Base-by-base conservation (phyloP, 805 yeast species). In the Saturnispora dispora region DNA sequence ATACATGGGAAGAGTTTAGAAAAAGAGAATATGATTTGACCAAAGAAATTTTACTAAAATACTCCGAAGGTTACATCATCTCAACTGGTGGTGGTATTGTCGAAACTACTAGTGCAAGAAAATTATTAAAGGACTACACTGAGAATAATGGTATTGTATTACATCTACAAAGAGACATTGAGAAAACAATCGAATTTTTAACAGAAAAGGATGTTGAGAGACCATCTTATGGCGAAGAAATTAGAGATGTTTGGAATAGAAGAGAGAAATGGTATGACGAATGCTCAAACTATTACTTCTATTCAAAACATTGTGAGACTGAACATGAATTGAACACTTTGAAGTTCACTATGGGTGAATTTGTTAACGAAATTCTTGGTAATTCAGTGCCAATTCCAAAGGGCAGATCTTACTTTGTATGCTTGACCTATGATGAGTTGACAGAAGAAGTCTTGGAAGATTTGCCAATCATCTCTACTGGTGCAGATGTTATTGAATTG, bases 61-160 rank as follows among this genome's bases (percentile, higher is more conserved):
- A 66, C 55, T 51, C 68, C 5, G 61, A 60, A 18, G 84, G 84
- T 5, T 73, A 81, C 60, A 85, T 91, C 22, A 76, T 91, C 50
- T 87, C 98, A 0, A 87, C 96, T 47, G 99, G 99, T 33, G 99
- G 99, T 43, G 99, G 99, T 9, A 74, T 93, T 54, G 95, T 93
- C 27, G 98, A 91, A 68, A 76, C 76, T 39, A 74, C 74, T 7
- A 76, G 66, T n/a, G 81, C 95, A 4, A 78, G 97, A 59, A 73
- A 73, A 10, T 57, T 79, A 7, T 72, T 93, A 64, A 75, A 81
- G 58, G 63, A 72, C 7, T 85, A 81, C 64, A 60, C 69, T 7
- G 60, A 69, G 22, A n/a, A 53, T 4, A 86, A 85, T 25, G 96
- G 96, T 39, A 76, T 86, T 56, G 98, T 93, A 11, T 72, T 93